Conservation (phyloP, 192 early-diverging fungal species). For the Anaeromyces robustus region DNA sequence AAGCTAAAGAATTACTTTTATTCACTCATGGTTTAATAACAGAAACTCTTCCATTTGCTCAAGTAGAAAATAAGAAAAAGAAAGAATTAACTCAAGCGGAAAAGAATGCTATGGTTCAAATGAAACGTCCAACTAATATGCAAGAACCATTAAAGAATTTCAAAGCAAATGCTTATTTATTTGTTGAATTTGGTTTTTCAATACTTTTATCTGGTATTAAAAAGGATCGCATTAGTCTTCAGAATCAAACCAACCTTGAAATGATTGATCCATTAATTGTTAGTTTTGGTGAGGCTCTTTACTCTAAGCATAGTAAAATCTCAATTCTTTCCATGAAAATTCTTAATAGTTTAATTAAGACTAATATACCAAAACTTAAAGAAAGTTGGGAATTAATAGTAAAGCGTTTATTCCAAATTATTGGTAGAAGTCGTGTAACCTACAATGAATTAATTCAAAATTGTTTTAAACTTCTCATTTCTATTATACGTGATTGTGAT, state of each 20-base stretch:
- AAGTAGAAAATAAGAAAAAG: conserved; percentile 31
- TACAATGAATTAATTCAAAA: conserved; percentile 55
- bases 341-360: conserved; percentile 49
- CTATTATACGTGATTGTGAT: conserved; percentile 61
- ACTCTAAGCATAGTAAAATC: conserved; percentile 61
- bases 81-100: conserved; percentile 13
- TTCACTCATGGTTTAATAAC: conserved; percentile 76
- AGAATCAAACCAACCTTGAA: conserved; percentile 37
- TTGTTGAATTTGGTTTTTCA: conserved; percentile 86
- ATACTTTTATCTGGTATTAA: conserved; percentile 56
- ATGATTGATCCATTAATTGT: conserved; percentile 70
- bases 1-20: conserved; percentile 47
- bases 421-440: conserved; percentile 42
- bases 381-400: conserved; percentile 54
- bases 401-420: conserved; percentile 58
- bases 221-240: conserved; percentile 15
- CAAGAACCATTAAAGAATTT: conserved; percentile 55
- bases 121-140: conserved; percentile 35
- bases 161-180: conserved; percentile 70
- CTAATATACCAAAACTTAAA: conserved; percentile 54
- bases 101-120: conserved; percentile 51
- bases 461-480: conserved; percentile 66
- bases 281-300: conserved; percentile 64
- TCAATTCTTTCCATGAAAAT: conserved; percentile 52
- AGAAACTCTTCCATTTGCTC: conserved; percentile 64